A percentile compares a stretch with the other conserved stretches of the same genome.
phyloP scores from a whole-genome alignment of 2,329 filamentous ascomycete genomes.

The Fusarium poae region DNA sequence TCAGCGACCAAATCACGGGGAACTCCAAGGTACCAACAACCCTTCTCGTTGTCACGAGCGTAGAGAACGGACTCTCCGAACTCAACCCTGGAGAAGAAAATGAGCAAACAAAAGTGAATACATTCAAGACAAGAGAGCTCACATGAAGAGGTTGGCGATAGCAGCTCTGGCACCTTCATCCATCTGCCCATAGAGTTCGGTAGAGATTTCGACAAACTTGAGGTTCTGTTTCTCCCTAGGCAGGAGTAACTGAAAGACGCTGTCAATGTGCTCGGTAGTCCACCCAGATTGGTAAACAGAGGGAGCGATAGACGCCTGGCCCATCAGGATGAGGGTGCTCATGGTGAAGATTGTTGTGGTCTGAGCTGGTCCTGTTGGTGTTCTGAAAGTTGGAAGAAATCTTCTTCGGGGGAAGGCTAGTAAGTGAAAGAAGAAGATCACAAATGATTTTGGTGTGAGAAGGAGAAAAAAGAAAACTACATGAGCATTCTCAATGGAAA shows the following conservation, averaged over 20 bases:
- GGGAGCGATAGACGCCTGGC: not conserved
- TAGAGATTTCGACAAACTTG: conserved; percentile 38
- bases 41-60: conserved; percentile 44
- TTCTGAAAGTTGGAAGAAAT: not conserved
- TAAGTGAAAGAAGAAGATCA: not conserved
- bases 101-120: conserved; percentile 10
- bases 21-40: conserved; percentile 48
- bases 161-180: conserved; percentile 40
- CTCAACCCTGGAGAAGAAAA: conserved; percentile 15
- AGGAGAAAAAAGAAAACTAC: not conserved
- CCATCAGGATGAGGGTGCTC: conserved; percentile 6
- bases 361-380: conserved; percentile 7
- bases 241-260: conserved; percentile 38
- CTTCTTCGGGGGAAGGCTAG: not conserved
- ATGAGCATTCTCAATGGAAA: not conserved
- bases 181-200: conserved; percentile 34
- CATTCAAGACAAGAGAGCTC: conserved; percentile 7
- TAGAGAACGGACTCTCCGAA: conserved; percentile 46
- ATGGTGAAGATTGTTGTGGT: conserved; percentile 8
- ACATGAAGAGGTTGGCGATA: conserved; percentile 47
- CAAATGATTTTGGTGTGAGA: not conserved
- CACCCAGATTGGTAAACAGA: conserved; percentile 5
- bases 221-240: conserved; percentile 10
- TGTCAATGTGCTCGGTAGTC: conserved; percentile 21
- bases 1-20: conserved; percentile 44